Base-by-base conservation (phyloP, 2,329 filamentous ascomycete genomes). In the Penicillium brevicompactum region DNA sequence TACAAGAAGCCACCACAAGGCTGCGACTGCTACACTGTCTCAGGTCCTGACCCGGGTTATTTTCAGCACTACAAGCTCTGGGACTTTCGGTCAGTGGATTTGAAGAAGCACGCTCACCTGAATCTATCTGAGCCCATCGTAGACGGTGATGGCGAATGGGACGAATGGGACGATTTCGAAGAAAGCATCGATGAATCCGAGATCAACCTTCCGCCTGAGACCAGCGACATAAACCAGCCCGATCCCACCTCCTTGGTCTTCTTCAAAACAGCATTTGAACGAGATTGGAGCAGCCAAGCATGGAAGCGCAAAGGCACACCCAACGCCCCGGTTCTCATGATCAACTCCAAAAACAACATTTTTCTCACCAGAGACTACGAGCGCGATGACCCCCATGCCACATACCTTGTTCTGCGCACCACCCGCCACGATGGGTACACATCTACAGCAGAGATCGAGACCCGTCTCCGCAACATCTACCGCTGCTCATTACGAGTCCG, bases 61-160 rank as follows among this genome's bases (percentile, higher is more conserved):
- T 82, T 82, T 61, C 74, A 78, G 45, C 74, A 81, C 66, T 77
- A 82, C 70, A 76, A 74, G 48, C 77, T 82, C 65, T 82, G 75
- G 70, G 80, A 82, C 66, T 82, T 82, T 59, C 78, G 80, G 24
- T 68, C 73, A 38, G 68, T 80, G 7, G 64, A 70, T 16, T 62
- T 73, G n/a, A 61, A 46, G 37, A 53, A 68, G 70, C 43, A 67
- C 67, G 45, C 59, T 62, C 48, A 60, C 47, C 48, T 38, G 14
- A 45, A 27, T 30, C 13, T 47, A 11, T 24, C 49, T 16, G 44
- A 32, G 47, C 65, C 24, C 55, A 70, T 51, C 22, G 54, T 49
- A 32, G 55, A 27, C 13, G 41, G 67, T 66, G 58, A 64, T 11
- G 48, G 57, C 14, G 57, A 62, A 10, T 38, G 34, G 31, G 46